Evolutionary conservation across 768 basidiomycete species (phyloP).

Genomic region (Rhizopogon rudus): DNA sequence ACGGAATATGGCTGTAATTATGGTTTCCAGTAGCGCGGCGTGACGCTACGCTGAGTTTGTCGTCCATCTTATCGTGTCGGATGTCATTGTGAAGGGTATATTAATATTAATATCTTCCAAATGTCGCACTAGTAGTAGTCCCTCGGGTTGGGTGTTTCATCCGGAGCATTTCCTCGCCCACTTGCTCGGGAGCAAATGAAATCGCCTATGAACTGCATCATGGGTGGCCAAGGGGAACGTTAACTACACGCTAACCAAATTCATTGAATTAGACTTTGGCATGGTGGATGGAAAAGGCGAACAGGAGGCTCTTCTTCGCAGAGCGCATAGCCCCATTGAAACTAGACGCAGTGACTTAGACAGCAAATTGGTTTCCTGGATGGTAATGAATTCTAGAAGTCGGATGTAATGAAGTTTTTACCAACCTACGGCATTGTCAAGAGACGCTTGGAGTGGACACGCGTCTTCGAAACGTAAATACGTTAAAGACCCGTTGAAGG

Average conservation of each 20-base stretch:
- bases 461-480: not conserved
- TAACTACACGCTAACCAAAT: slow-evolving; percentile 5
- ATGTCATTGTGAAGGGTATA: too few species aligned
- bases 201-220: too few species aligned
- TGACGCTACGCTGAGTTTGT: too few species aligned
- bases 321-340: slow-evolving; percentile 4
- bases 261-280: not conserved
- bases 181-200: not conserved
- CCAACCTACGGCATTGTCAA: slow-evolving; percentile 1
- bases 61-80: too few species aligned
- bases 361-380: not conserved
- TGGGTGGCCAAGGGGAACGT: slow-evolving; percentile 1
- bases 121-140: too few species aligned
- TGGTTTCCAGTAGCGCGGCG: too few species aligned
- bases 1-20: too few species aligned
- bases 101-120: too few species aligned
- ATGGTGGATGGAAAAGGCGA: not conserved
- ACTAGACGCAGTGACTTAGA: not conserved
- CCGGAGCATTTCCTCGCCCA: not conserved
- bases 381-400: not conserved
- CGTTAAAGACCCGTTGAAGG: not conserved
- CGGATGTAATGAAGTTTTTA: not conserved
- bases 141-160: not conserved
- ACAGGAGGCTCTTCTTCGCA: slow-evolving; percentile 4
- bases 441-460: not conserved